Base-by-base conservation (phyloP, 1,139 yeast species). In the Pneumocystis sp. region DNA sequence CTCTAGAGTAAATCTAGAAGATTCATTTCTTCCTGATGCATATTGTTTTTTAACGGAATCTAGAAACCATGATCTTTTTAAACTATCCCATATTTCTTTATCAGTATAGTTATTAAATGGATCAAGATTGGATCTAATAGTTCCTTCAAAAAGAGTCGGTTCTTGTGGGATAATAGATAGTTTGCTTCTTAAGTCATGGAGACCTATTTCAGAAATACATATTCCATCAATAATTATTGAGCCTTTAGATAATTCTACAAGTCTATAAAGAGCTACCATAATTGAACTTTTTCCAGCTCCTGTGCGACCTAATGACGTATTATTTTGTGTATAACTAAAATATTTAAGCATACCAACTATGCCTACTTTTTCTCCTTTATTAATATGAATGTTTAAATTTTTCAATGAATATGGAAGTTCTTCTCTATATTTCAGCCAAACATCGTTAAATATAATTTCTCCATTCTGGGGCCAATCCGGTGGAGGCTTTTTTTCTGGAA, bases 151-250 rank as follows among this genome's bases (percentile, higher is more conserved):
- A 2, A 91, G 95, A 76, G 93, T 97, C 0, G 97, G 88, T 73
- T 93, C 98, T 75, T 93, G 98, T 0, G 98, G 98, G 72, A 93
- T 93, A 70, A 93, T 93, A 0, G 96, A 87, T 64, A 93, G 78
- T 69, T 83, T 83, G 66, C 87, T 89, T 76, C 98, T 84, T 73
- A 93, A 80, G 74, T 93, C 98, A 67, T 79, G 81, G 68, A 93
- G 79, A 1, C 97, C 97, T 71, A 93, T 85, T 19, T 78, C 72
- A 63, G 84, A 78, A 8, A 95, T 89, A 69, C 87, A 78, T 29
- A 90, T 72, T 34, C 80, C 81, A 76, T 93, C 97, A 70, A 93
- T 87, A 21, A 78, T 76, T 67, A 93, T 89, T 66, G 81, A 75
- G 7, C 95, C 95, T 1, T 71, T 76, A 1, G 78, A 78, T 0